Evolutionary conservation across 106 monocot genomes (phyloP).

Genomic region (Dactylorhiza incarnata): DNA sequence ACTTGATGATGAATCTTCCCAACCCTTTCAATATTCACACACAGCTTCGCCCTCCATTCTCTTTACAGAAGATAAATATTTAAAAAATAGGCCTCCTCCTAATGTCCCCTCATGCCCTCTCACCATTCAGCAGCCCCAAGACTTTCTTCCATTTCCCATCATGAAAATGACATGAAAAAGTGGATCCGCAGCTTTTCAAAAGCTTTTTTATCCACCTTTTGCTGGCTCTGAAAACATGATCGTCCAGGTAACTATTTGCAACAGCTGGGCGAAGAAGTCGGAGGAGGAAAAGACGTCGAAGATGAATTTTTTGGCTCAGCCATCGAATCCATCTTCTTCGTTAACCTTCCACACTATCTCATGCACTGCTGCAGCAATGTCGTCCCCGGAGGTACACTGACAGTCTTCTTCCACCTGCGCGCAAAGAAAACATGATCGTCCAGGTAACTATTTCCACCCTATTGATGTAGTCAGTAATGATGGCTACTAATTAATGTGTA

Average conservation of each 20-base stretch:
- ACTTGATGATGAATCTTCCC: neutral
- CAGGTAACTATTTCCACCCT: too few species aligned
- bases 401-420: constrained; percentile 85
- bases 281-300: neutral
- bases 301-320: neutral
- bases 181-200: neutral
- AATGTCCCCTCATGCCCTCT: neutral
- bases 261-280: neutral
- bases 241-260: neutral
- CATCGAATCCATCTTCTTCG: constrained; percentile 18
- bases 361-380: constrained; percentile 55
- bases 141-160: neutral
- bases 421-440: too few species aligned
- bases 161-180: neutral
- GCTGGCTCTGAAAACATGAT: neutral
- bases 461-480: too few species aligned
- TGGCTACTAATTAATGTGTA: too few species aligned
- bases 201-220: neutral
- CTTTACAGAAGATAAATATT: neutral
- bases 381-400: constrained; percentile 42
- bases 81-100: neutral
- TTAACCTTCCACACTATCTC: constrained; percentile 37
- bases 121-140: neutral
- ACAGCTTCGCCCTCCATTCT: neutral
- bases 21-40: neutral